These are phyloP conservation scores for Saturnispora quitensis DNA, from an alignment of 805 yeast genomes.

Conservation along the genomic window DNA sequence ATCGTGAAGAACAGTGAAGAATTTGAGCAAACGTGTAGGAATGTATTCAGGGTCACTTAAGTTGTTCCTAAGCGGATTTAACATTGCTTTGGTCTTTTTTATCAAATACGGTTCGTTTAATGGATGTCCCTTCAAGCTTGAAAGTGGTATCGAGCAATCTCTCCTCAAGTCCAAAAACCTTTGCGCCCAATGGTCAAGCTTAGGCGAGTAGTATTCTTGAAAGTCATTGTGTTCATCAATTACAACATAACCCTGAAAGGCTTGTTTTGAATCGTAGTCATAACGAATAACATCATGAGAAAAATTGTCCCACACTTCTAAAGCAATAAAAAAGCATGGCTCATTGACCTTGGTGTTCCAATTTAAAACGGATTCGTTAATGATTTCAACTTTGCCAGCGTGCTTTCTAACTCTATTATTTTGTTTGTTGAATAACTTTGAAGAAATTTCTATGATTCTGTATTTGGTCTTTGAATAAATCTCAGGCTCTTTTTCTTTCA, in stretches of 20 bases:
- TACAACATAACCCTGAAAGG: constrained; percentile 70
- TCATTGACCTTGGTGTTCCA: constrained; percentile 54
- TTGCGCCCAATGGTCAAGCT: constrained; percentile 47
- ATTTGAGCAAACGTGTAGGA: constrained; percentile 65
- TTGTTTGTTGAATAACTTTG: constrained; percentile 53
- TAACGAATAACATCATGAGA: constrained; percentile 76
- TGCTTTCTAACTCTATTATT: constrained; percentile 31
- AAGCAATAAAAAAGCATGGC: constrained; percentile 69
- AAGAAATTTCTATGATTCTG: constrained; percentile 63
- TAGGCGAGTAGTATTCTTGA: constrained; percentile 59
- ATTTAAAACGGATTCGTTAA: constrained; percentile 67
- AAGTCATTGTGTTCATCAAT: constrained; percentile 68
- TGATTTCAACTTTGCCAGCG: constrained; percentile 46
- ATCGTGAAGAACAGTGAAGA: constrained; percentile 51
- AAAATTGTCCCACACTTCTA: constrained; percentile 79
- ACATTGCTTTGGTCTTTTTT: constrained; percentile 36
- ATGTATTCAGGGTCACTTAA: constrained; percentile 67
- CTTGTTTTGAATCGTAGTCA: constrained; percentile 55
- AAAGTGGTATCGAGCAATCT: constrained; percentile 32
- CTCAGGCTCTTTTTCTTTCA: constrained; percentile 56
- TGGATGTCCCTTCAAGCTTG: constrained; percentile 41
- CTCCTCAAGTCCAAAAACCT: constrained; percentile 49
- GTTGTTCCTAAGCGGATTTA: constrained; percentile 59
- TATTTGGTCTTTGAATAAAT: constrained; percentile 62
- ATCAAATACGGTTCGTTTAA: constrained; percentile 38